Percentiles rank a stretch among this genome's conserved stretches.
These are phyloP conservation scores for Daldinia sp. DNA, from an alignment of 2,329 filamentous ascomycete genomes.

Conservation along the genomic window DNA sequence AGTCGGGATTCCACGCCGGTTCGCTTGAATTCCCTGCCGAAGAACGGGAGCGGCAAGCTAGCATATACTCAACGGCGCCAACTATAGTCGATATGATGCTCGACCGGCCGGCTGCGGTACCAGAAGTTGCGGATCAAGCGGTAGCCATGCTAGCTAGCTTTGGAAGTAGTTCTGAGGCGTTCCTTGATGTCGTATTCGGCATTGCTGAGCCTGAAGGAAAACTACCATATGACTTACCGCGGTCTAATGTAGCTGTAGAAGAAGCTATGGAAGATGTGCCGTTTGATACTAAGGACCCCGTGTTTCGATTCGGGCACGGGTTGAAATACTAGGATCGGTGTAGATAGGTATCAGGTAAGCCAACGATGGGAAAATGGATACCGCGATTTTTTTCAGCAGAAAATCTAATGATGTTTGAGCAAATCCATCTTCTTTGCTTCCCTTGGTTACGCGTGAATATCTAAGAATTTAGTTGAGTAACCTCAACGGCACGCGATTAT, in stretches of 20 bases:
- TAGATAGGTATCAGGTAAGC: not conserved
- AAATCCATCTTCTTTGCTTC: no score
- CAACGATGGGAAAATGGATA: not conserved
- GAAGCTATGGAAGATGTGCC: slow-evolving; percentile 40
- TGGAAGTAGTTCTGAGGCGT: slow-evolving; percentile 51
- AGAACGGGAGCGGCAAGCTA: slow-evolving; percentile 50
- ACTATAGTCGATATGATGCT: slow-evolving; percentile 55
- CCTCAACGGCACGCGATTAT: no score
- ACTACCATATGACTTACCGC: slow-evolving; percentile 56
- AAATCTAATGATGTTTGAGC: not conserved
- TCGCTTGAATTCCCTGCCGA: slow-evolving; percentile 52
- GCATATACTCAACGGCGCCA: slow-evolving; percentile 50
- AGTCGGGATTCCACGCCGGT: slow-evolving; percentile 50
- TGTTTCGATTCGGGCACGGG: slow-evolving; percentile 41
- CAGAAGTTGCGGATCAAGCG: slow-evolving; percentile 51
- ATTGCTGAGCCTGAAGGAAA: slow-evolving; percentile 50
- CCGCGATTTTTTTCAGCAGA: not conserved
- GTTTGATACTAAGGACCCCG: slow-evolving; percentile 39
- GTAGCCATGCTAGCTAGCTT: slow-evolving; percentile 52
- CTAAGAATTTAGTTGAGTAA: no score
- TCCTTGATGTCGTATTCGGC: slow-evolving; percentile 54
- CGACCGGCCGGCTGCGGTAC: slow-evolving; percentile 54
- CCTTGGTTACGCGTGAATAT: no score
- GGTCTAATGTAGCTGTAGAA: slow-evolving; percentile 52
- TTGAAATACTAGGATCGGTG: slow-evolving; percentile 42